Conservation (phyloP, 176 grass and related monocot species). For the Phoenix dactylifera region DNA sequence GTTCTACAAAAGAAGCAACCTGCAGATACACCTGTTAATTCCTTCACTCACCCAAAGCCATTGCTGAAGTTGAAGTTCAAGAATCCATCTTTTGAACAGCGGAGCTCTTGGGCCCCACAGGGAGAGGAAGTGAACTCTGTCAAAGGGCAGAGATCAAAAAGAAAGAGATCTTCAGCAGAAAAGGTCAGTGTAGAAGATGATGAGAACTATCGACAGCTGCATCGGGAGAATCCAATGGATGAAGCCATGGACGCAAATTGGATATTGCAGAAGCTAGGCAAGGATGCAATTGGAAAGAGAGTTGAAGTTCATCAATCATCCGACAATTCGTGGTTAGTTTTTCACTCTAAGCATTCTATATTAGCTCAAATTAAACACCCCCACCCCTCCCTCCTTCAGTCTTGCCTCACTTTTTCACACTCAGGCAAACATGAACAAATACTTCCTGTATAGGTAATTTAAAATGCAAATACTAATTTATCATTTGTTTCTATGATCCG, state of each 20-base stretch:
- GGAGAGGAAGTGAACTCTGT: conserved; percentile 66
- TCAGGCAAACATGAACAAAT: no score
- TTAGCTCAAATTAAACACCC: no score
- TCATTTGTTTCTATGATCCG: no score
- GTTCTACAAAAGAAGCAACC: conserved; percentile 40
- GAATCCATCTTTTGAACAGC: conserved; percentile 77
- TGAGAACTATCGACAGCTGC: neutral
- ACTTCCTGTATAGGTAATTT: no score
- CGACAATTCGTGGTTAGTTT: conserved; percentile 4
- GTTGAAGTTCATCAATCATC: conserved; percentile 5
- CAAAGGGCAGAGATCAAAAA: conserved; percentile 97
- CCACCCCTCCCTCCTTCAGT: no score
- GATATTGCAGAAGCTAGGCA: conserved; percentile 14
- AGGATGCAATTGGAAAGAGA: conserved; percentile 13
- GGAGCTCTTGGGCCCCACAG: conserved; percentile 46
- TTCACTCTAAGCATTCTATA: neutral
- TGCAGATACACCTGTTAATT: conserved; percentile 26
- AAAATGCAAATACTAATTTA: no score
- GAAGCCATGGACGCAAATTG: neutral
- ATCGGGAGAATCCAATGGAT: neutral
- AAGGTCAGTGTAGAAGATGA: neutral
- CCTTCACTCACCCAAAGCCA: conserved; percentile 55
- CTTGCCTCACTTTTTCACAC: no score
- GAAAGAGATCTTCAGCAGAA: conserved; percentile 30
- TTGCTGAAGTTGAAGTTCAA: conserved; percentile 98